Evolutionary conservation across 257 asterid genomes (phyloP).

Genomic region (Penstemon davidsonii): DNA sequence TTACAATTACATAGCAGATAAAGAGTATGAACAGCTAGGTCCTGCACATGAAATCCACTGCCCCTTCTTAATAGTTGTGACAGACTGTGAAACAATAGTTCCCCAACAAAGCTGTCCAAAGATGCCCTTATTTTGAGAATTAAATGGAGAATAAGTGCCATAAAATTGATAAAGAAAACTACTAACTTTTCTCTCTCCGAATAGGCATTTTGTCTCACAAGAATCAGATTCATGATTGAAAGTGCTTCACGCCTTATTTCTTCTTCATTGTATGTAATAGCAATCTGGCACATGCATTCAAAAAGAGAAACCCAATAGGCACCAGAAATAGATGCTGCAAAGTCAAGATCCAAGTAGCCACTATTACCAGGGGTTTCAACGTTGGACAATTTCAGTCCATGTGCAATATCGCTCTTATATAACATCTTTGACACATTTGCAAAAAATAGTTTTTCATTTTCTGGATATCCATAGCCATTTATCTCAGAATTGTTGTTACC

Average conservation of each 20-base stretch:
- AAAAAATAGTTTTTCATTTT: conserved; percentile 33
- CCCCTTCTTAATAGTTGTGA: conserved; percentile 62
- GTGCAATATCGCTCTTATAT: conserved; percentile 35
- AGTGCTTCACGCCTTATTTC: conserved; percentile 63
- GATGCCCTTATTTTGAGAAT: conserved; percentile 28
- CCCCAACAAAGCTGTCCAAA: conserved; percentile 59
- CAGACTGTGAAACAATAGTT: conserved; percentile 51
- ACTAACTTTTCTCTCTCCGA: conserved; percentile 81
- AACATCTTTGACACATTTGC: conserved; percentile 38
- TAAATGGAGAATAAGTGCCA: conserved; percentile 13
- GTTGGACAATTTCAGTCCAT: conserved; percentile 31
- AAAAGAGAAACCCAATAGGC: conserved; percentile 61
- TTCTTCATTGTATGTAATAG: conserved; percentile 40
- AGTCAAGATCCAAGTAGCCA: conserved; percentile 32
- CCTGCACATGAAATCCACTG: conserved; percentile 67
- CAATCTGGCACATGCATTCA: conserved; percentile 57
- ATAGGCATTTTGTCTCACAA: conserved; percentile 71
- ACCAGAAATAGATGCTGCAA: conserved; percentile 42
- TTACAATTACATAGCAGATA: conserved; percentile 80
- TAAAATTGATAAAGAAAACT: conserved; percentile 12
- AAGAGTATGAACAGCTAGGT: conserved; percentile 72
- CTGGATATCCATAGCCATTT: conserved; percentile 37
- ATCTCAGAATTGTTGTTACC: conserved; percentile 29
- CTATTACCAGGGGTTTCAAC: conserved; percentile 27
- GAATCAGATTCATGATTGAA: conserved; percentile 72